Percentiles rank a stretch among this genome's conserved stretches.
phyloP scores from a whole-genome alignment of 1,139 yeast species.

The Debaryomyces udenii region DNA sequence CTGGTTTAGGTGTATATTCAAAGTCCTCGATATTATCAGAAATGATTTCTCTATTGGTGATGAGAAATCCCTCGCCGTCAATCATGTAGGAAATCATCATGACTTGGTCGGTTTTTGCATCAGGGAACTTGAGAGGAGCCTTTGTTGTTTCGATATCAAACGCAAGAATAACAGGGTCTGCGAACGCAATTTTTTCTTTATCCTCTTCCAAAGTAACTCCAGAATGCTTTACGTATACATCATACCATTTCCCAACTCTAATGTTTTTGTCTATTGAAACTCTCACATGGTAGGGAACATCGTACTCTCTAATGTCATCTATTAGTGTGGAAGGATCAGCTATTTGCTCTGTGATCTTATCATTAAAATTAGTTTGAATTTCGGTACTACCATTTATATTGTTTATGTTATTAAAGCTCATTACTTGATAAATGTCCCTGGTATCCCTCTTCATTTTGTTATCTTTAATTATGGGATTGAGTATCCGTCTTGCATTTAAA shows the following conservation, averaged over 20 bases:
- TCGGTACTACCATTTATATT: conserved; percentile 22
- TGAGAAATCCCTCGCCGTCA: conserved; percentile 93
- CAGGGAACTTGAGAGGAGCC: conserved; percentile 95
- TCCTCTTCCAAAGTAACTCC: conserved; percentile 61
- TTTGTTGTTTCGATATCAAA: conserved; percentile 98
- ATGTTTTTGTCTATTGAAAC: conserved; percentile 87
- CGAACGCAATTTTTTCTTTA: conserved; percentile 82
- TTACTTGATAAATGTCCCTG: conserved; percentile 69
- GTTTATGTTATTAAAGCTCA: conserved; percentile 44
- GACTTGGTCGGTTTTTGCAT: conserved; percentile 85
- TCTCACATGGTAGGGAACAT: conserved; percentile 95
- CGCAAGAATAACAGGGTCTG: conserved; percentile 96
- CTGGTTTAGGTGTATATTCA: conserved; percentile 97
- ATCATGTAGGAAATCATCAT: conserved; percentile 99
- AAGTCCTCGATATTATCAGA: conserved; percentile 95
- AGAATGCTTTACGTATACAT: conserved; percentile 67
- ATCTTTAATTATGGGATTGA: conserved; percentile 70
- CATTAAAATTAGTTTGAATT: conserved; percentile 17
- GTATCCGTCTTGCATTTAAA: conserved; percentile 66
- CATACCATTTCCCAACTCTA: conserved; percentile 96
- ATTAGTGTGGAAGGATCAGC: conserved; percentile 67
- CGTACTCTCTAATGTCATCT: conserved; percentile 87
- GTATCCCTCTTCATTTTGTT: conserved; percentile 67
- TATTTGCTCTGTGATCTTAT: conserved; percentile 12
- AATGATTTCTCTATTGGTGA: conserved; percentile 92